These are phyloP conservation scores for Magnusiomyces paraingens DNA, from an alignment of 1,139 yeast genomes.

Conservation along the genomic window DNA sequence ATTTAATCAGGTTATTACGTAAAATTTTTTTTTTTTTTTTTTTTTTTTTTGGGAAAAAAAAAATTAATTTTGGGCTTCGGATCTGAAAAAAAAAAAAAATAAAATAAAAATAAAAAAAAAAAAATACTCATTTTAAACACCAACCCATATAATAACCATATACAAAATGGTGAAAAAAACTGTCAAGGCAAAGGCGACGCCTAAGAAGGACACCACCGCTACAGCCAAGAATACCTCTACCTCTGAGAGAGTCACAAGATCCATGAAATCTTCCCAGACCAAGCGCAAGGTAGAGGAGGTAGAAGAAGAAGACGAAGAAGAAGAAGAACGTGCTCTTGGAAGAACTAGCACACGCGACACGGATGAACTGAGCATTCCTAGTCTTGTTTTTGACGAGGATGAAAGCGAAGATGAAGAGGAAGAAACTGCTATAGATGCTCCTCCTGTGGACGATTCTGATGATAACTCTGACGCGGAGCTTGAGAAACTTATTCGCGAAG, in stretches of 20 bases:
- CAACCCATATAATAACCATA: too few species aligned
- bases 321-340: slow-evolving; percentile 17
- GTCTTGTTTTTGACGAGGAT: slow-evolving; percentile 13
- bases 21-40: too few species aligned
- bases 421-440: slow-evolving; percentile 19
- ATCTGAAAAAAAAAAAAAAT: too few species aligned
- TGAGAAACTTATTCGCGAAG: slow-evolving; percentile 23
- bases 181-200: neutral
- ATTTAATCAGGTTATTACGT: too few species aligned
- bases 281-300: slow-evolving; percentile 2
- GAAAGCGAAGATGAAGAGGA: slow-evolving; percentile 14
- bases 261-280: neutral
- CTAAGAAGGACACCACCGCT: neutral
- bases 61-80: too few species aligned
- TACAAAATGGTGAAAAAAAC: too few species aligned
- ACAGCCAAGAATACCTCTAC: neutral
- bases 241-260: neutral
- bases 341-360: slow-evolving; percentile 6
- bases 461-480: slow-evolving; percentile 23
- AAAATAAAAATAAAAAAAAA: too few species aligned
- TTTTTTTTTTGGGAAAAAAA: too few species aligned
- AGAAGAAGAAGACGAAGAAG: slow-evolving; percentile 17
- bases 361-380: slow-evolving; percentile 16
- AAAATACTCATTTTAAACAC: too few species aligned
- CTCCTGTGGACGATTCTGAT: slow-evolving; percentile 17